Base-by-base conservation (phyloP, 108 stramenopile species). In the Cafeteria roenbergensis region DNA sequence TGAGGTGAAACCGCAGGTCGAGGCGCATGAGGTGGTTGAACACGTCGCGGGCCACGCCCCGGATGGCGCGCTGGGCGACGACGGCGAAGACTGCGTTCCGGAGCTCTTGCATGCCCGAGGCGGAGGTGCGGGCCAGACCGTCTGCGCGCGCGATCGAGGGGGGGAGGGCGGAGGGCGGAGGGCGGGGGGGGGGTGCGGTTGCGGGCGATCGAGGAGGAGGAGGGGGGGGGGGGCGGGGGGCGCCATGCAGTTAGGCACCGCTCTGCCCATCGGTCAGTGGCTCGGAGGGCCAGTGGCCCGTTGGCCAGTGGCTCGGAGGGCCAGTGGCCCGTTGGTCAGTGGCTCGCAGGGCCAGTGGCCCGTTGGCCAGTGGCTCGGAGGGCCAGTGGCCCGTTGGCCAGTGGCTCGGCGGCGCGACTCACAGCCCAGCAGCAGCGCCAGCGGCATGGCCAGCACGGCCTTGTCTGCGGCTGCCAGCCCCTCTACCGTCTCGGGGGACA, bases 21-120 rank as follows among this genome's bases (percentile, higher is more conserved):
- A 84, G 71, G 20, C 53, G 54, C 70, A 92, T 91, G 0, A 97
- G 85, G 69, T 97, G 92, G 58, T 82, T 74, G 73, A 95, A 97
- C 36, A 88, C 86, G 33, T 75, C 75, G 0, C 86, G 76, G 22
- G 92, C 91, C 25, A 93, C 91, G 25, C 79, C 70, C 37, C 91
- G 88, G 57, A 97, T 95, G 31, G 94, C 88, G n/a, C 86, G 81
- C 73, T 97, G 94, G 22, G 92, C 87, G 6, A 95, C 96, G 55
- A 87, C 75, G 12, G 91, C 87, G 74, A 97, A 97, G 14, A 91
- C 80, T n/a, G 90, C 87, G 75, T 94, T 97, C 21, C 93, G 79
- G 3, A 66, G 78, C 78, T 98, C 96, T 63, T 94, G 85, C 28
- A 93, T 78, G 0, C 88, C 88, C 0, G 86, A 75, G 33, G 91